Base-by-base conservation (phyloP, 2,329 filamentous ascomycete species). In the Shiraia sp. region DNA sequence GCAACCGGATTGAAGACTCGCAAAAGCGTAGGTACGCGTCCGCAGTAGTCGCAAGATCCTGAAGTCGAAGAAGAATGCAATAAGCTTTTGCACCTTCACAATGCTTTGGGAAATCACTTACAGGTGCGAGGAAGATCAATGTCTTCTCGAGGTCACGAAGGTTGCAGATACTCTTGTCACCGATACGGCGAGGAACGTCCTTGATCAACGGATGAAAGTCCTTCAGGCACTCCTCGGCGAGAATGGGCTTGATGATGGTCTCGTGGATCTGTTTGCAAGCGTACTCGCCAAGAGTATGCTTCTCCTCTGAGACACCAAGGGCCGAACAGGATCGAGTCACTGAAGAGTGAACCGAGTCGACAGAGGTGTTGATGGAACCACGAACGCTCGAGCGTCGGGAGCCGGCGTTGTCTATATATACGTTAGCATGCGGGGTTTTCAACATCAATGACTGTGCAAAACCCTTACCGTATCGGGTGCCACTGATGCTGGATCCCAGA, bases 101-200 rank as follows among this genome's bases (percentile, higher is more conserved):
- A 67, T 73, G 59, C 65, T 63, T 63, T 57, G 75, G 71, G 74
- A 73, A 72, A 55, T 59, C 57, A 95, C 91, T 95, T 86, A 96
- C 92, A 70, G 89, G 89, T 75, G 91, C 90, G 69, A 91, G 83
- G 72, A 91, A 90, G 63, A 96, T 82, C 48, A 97, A 77, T 8
- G 87, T 92, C 81, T 96, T 96, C 73, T 97, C 92, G 35, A 97
- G 80, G 72, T 97, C 92, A 69, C 92, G 85, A 40, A 97, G 82
- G 74, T 88, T 96, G 68, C 88, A 84, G 63, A 97, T 93, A 61
- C 93, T 84, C 71, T 90, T 91, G 65, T 85, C 82, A 63, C 83
- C 82, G 66, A 96, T 93, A 63, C 86, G 86, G 68, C 80, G 79
- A 33, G 89, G 89, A 52, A 90, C 83, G 69, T 88, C 86, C 55